Evolutionary conservation across 768 basidiomycete species (phyloP).

Genomic region (Hortiboletus campestris): DNA sequence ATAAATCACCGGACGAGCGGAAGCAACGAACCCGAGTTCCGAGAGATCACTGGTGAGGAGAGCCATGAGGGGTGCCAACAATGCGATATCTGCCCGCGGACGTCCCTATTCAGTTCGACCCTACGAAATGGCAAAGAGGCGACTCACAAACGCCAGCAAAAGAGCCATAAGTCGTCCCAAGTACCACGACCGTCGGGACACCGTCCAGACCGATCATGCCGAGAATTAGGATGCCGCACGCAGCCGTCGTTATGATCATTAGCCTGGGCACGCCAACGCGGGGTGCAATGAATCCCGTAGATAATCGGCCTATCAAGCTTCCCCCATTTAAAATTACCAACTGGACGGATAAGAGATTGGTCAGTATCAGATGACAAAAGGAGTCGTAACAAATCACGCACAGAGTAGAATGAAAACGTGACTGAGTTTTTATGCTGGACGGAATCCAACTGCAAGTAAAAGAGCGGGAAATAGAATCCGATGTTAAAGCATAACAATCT

Average conservation of each 20-base stretch:
- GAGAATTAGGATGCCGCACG: conserved; percentile 39
- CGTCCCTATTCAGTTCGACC: background rate
- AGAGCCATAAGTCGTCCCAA: conserved; percentile 46
- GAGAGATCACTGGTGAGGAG: conserved; percentile 42
- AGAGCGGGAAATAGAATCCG: conserved; percentile 50
- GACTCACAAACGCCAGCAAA: conserved; percentile 43
- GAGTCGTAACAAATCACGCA: conserved; percentile 19
- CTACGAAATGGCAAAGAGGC: background rate
- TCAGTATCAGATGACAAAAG: background rate
- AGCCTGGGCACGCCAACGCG: conserved; percentile 44
- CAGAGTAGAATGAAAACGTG: conserved; percentile 57
- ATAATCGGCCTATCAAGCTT: conserved; percentile 48
- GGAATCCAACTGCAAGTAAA: conserved; percentile 56
- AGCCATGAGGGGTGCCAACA: conserved; percentile 42
- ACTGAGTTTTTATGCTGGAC: conserved; percentile 44
- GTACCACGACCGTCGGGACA: conserved; percentile 35
- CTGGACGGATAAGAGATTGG: conserved; percentile 22
- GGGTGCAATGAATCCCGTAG: conserved; percentile 45
- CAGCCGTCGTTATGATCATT: conserved; percentile 34
- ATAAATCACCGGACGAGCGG: background rate
- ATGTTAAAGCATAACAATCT: conserved; percentile 29
- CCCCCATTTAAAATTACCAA: conserved; percentile 53
- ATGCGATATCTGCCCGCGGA: conserved; percentile 32
- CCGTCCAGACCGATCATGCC: conserved; percentile 41
- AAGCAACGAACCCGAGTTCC: conserved; percentile 47